Evolutionary conservation across 1,284 basidiomycete genomes (phyloP), one percentile per base, ranked within the genome.

Genomic region (Ganoderma resinaceum): DNA sequence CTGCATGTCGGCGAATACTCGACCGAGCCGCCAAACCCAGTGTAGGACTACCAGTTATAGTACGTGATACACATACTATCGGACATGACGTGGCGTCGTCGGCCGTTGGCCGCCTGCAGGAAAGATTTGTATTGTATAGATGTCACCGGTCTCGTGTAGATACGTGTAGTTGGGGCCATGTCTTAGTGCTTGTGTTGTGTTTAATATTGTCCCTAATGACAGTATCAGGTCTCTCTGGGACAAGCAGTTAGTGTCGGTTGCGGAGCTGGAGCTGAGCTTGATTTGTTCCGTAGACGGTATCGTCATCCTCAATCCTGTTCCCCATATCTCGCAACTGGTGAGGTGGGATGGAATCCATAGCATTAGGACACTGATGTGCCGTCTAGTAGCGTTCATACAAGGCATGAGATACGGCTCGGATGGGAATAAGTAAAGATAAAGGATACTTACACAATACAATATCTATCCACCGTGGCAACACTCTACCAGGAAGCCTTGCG

Each of bases 401-500:
- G 43, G 16, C 18, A 14, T 35, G n/a, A 31, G 43, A 35, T 61
- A 29, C 61, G 16, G 7, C 12, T 5, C 23, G 18, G n/a, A 18
- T n/a, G 14, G n/a, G 40, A n/a, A 26, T 43, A 29, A 31, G 38
- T 20, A 29, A 33, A 18, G 29, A 20, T 20, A 29, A 5, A 33
- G 6, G 16, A 37, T 5, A 69, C 68, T 55, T 38, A 69, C 68
- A 66, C 2, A 53, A 26, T 64, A 66, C 53, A 65, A n/a, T 55
- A 6, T 49, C 31, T 58, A 38, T 46, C 20, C 43, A 16, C 14
- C 18, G 33, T 6, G 23, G 23, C 43, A 49, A 7, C n/a, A 4
- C 26, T 67, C 65, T 70, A 76, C 96, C 96, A 98, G 23, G 93
- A 95, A 16, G 95, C 95, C 79, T 97, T 97, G 68, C 88, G 85